phyloP scores from a whole-genome alignment of 2,329 filamentous ascomycete species.

The Hypoxylon rubiginosum region DNA sequence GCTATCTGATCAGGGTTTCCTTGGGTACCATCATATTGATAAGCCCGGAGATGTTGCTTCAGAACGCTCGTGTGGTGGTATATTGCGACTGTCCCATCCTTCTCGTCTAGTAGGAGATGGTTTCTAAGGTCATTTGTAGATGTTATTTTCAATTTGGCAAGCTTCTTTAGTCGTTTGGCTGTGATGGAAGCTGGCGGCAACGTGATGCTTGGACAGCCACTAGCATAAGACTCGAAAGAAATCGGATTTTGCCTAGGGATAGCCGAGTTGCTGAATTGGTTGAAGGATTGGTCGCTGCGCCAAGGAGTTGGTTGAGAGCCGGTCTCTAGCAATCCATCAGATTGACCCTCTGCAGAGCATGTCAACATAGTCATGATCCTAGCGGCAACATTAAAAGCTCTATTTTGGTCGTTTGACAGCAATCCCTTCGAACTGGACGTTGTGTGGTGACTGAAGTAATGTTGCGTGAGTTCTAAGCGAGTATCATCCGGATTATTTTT shows the following conservation, averaged over 20 bases:
- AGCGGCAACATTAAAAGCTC: conserved; percentile 18
- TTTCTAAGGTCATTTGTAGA: conserved; percentile 49
- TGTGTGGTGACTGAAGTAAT: conserved; percentile 4
- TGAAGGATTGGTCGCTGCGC: conserved; percentile 4
- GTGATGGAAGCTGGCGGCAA: conserved; percentile 19
- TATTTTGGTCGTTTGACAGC: conserved; percentile 13
- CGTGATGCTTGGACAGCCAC: too few species aligned
- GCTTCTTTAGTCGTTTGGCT: conserved; percentile 46
- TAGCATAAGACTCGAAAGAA: conserved; percentile 36
- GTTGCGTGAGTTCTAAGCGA: conserved; percentile 4
- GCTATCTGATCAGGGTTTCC: too few species aligned
- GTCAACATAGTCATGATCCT: conserved; percentile 13
- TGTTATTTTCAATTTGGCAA: conserved; percentile 43
- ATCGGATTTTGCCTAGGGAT: conserved; percentile 1
- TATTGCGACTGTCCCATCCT: conserved; percentile 45
- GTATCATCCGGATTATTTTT: not conserved
- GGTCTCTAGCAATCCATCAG: conserved; percentile 3
- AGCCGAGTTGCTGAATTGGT: not conserved
- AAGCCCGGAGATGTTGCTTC: conserved; percentile 42
- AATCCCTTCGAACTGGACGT: too few species aligned
- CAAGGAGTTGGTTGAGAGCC: conserved; percentile 6
- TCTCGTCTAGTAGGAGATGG: conserved; percentile 49
- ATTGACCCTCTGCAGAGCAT: conserved; percentile 8
- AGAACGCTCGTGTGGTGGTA: conserved; percentile 51
- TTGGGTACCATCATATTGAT: too few species aligned